Conservation (phyloP, 2,329 filamentous ascomycete species). For the Hortaea werneckii region DNA sequence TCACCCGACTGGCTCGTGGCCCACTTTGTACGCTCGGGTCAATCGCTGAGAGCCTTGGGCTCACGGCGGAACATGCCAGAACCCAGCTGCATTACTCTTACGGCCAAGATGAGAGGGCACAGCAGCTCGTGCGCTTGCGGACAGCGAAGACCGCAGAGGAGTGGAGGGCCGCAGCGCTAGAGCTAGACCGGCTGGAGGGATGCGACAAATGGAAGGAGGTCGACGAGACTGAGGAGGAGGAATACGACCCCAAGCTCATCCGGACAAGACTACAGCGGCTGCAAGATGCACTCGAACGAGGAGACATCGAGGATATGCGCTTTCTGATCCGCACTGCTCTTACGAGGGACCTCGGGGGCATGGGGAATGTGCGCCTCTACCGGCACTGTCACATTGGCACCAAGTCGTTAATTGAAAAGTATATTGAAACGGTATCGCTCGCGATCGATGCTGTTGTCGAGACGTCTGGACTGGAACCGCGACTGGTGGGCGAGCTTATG, state of each 20-base stretch:
- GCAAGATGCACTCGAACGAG: slow-evolving; percentile 60
- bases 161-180: slow-evolving; percentile 65
- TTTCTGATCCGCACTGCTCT: slow-evolving; percentile 71
- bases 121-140: slow-evolving; percentile 9
- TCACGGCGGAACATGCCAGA: background rate
- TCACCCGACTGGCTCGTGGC: slow-evolving; percentile 7
- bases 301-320: slow-evolving; percentile 68
- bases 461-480: slow-evolving; percentile 45
- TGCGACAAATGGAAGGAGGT: slow-evolving; percentile 74
- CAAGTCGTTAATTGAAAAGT: slow-evolving; percentile 75
- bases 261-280: slow-evolving; percentile 60
- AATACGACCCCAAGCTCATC: slow-evolving; percentile 60
- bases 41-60: slow-evolving; percentile 7
- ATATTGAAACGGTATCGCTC: slow-evolving; percentile 67
- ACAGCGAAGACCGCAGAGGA: slow-evolving; percentile 30
- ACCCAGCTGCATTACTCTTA: background rate
- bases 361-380: slow-evolving; percentile 76
- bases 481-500: slow-evolving; percentile 56
- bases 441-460: slow-evolving; percentile 63
- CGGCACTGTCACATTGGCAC: slow-evolving; percentile 77
- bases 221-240: slow-evolving; percentile 48
- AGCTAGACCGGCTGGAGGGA: slow-evolving; percentile 69
- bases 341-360: slow-evolving; percentile 71
- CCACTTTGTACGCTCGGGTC: slow-evolving; percentile 8
- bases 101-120: slow-evolving; percentile 2